phyloP scores from a whole-genome alignment of 495 filamentous ascomycete species.

The Daldinia caldariorum region DNA sequence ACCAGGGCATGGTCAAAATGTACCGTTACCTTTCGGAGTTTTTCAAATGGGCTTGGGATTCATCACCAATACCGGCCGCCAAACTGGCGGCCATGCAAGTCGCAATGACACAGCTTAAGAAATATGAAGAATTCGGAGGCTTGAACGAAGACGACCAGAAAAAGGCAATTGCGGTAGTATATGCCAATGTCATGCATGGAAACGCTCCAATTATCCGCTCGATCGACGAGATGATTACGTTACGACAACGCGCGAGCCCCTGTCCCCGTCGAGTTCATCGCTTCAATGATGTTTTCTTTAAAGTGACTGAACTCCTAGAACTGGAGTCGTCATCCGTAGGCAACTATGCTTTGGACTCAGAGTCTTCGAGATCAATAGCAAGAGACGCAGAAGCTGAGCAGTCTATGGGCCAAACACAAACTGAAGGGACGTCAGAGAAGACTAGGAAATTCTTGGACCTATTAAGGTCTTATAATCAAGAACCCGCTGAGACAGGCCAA shows the following conservation, averaged over 20 bases:
- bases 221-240: constrained; percentile 10
- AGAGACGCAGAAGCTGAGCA: neutral
- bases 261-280: neutral
- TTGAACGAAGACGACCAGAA: constrained; percentile 26
- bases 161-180: constrained; percentile 23
- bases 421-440: neutral
- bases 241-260: constrained; percentile 6
- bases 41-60: neutral
- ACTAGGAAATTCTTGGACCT: neutral
- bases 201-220: constrained; percentile 23
- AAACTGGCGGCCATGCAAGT: constrained; percentile 10
- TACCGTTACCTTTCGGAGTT: neutral
- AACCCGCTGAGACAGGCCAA: neutral
- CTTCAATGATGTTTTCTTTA: neutral
- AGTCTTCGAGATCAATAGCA: neutral
- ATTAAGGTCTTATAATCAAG: neutral
- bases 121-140: constrained; percentile 12
- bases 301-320: neutral
- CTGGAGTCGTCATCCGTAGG: neutral
- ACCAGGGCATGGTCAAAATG: constrained; percentile 3
- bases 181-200: constrained; percentile 19
- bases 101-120: constrained; percentile 15
- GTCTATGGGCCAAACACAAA: neutral
- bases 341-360: neutral
- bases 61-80: neutral